Evolutionary conservation across 805 yeast genomes (phyloP).

Genomic region (Blastobotrys attinorum): DNA sequence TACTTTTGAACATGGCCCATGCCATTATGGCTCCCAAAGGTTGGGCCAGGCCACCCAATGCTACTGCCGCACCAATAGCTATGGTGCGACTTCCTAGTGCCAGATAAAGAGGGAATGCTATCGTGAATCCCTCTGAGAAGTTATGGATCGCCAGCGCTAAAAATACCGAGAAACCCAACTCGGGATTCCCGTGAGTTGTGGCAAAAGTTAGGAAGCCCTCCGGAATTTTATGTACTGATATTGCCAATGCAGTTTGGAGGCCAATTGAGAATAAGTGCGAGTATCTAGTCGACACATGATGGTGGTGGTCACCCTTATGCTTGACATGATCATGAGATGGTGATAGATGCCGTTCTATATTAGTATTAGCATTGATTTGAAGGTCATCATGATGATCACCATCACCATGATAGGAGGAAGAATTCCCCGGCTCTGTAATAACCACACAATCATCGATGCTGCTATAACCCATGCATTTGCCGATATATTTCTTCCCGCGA

Average conservation of each 20-base stretch:
- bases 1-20: conserved; percentile 34
- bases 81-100: conserved; percentile 54
- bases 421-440: neutral
- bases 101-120: conserved; percentile 83
- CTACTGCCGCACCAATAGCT: conserved; percentile 58
- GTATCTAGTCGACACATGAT: conserved; percentile 67
- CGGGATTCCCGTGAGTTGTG: conserved; percentile 59
- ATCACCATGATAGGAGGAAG: neutral
- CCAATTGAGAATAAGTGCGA: conserved; percentile 81
- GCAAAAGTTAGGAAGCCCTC: conserved; percentile 89
- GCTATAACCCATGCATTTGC: conserved; percentile 43
- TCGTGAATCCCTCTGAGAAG: conserved; percentile 87
- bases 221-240: conserved; percentile 84
- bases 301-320: conserved; percentile 47
- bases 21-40: conserved; percentile 85
- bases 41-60: conserved; percentile 78
- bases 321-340: conserved; percentile 10
- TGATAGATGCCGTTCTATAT: conserved; percentile 1
- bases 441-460: conserved; percentile 14
- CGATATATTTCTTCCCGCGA: conserved; percentile 26
- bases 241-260: conserved; percentile 80
- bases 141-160: conserved; percentile 83
- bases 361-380: neutral
- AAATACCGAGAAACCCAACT: conserved; percentile 72
- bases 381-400: neutral